These are phyloP conservation scores for Fusarium proliferatum DNA, from an alignment of 2,329 filamentous ascomycete genomes.

Conservation along the genomic window DNA sequence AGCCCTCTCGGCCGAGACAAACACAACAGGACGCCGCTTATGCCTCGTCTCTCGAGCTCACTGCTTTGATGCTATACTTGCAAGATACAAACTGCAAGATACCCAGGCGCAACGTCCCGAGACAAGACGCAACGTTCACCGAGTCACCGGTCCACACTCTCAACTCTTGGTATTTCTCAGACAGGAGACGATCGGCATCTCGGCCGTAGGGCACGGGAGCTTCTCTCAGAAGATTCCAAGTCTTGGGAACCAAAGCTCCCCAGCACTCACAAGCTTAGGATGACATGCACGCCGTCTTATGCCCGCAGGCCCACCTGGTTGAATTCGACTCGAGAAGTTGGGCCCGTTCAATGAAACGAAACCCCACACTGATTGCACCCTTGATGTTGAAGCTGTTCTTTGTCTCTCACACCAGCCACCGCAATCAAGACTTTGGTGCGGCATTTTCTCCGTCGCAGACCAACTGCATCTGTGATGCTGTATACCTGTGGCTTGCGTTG, in stretches of 20 bases:
- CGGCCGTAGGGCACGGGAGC: constrained; percentile 1
- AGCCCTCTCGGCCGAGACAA: constrained; percentile 13
- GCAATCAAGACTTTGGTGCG: constrained; percentile 15
- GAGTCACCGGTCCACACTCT: constrained; percentile 33
- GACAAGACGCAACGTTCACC: constrained; percentile 20
- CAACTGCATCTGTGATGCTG: background rate
- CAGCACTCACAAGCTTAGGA: constrained; percentile 22
- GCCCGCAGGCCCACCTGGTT: constrained; percentile 20
- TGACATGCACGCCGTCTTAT: constrained; percentile 34
- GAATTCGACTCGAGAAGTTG: constrained; percentile 10
- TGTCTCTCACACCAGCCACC: constrained; percentile 20
- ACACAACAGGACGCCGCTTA: constrained; percentile 8
- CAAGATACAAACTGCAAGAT: background rate
- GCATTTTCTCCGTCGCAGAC: constrained; percentile 29
- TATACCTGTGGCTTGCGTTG: constrained; percentile 20
- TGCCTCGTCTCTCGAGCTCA: background rate
- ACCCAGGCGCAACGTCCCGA: constrained; percentile 2
- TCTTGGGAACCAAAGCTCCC: constrained; percentile 15
- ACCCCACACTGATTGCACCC: constrained; percentile 6
- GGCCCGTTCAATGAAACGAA: constrained; percentile 9
- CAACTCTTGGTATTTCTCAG: constrained; percentile 28
- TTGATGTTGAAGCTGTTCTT: constrained; percentile 1
- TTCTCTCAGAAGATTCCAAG: constrained; percentile 5
- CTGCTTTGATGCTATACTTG: background rate
- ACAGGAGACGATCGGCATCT: constrained; percentile 38